Evolutionary conservation across 768 basidiomycete species (phyloP).

Genomic region (Leccinellum rugosiceps): DNA sequence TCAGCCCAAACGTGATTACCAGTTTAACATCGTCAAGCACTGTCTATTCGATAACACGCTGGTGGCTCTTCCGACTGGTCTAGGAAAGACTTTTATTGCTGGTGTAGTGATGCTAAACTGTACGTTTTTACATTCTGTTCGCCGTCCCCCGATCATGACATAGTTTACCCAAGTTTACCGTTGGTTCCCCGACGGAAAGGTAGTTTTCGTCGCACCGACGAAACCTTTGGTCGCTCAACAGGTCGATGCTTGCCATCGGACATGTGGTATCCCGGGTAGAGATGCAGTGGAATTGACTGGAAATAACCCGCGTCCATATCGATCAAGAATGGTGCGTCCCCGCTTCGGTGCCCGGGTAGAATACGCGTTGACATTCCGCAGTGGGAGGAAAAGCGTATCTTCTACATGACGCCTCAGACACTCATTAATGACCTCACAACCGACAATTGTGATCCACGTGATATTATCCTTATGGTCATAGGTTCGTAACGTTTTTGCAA

Average conservation of each 20-base stretch:
- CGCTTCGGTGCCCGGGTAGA: not conserved
- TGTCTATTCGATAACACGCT: slow-evolving; percentile 91
- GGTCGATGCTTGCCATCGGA: slow-evolving; percentile 86
- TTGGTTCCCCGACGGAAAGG: slow-evolving; percentile 90
- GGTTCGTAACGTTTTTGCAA: slow-evolving; percentile 44
- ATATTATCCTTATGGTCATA: slow-evolving; percentile 85
- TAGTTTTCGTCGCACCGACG: slow-evolving; percentile 94
- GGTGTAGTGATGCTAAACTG: slow-evolving; percentile 96
- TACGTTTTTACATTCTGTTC: slow-evolving; percentile 32
- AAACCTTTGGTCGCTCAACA: slow-evolving; percentile 97
- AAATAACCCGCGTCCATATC: slow-evolving; percentile 48
- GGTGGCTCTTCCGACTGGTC: slow-evolving; percentile 90
- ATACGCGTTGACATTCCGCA: slow-evolving; percentile 24
- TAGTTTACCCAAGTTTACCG: slow-evolving; percentile 61
- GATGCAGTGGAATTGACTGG: slow-evolving; percentile 90
- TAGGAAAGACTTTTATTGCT: slow-evolving; percentile 98
- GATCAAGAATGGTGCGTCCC: slow-evolving; percentile 59
- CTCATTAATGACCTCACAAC: slow-evolving; percentile 79
- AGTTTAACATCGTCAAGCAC: slow-evolving; percentile 85
- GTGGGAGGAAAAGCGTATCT: slow-evolving; percentile 83
- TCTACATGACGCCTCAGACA: slow-evolving; percentile 97
- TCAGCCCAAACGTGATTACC: slow-evolving; percentile 84
- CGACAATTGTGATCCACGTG: slow-evolving; percentile 69
- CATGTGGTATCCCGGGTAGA: slow-evolving; percentile 87
- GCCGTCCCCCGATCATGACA: slow-evolving; percentile 1